A percentile compares a stretch with the other conserved stretches of the same genome.
Evolutionary conservation across 1,284 basidiomycete species (phyloP).

Genomic region (Apiotrichum montevideense): DNA sequence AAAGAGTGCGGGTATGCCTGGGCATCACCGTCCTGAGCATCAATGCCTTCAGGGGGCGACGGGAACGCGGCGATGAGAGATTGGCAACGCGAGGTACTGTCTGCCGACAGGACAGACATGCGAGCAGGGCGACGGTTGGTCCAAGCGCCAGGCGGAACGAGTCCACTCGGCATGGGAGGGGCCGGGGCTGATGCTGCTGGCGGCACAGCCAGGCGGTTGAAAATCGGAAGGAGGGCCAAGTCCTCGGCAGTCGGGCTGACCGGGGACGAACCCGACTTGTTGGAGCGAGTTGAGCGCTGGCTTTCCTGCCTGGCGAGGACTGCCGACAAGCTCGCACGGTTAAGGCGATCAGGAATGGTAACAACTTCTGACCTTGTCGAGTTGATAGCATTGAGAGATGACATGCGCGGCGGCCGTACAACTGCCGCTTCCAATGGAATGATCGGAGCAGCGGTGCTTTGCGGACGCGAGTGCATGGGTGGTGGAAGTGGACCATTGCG

Average conservation of each 20-base stretch:
- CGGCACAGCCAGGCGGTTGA: background rate
- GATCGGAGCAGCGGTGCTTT: background rate
- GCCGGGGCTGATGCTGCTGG: background rate
- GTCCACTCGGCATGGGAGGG: background rate
- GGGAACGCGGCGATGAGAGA: background rate
- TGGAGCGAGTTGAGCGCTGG: background rate
- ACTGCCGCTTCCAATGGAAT: too few relatives aligned
- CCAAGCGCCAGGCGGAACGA: background rate
- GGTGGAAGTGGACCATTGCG: background rate
- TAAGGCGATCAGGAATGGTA: background rate
- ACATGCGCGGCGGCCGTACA: background rate
- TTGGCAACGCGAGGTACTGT: background rate
- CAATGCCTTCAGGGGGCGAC: background rate
- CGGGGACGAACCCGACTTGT: background rate
- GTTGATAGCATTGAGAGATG: background rate
- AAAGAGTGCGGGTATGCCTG: background rate
- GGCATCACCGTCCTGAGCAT: background rate
- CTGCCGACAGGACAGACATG: background rate
- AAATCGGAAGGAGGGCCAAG: background rate
- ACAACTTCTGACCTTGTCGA: background rate
- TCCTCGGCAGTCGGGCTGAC: background rate
- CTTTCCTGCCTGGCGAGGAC: background rate
- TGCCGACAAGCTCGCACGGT: background rate
- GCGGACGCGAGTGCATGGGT: background rate
- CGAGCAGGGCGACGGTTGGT: background rate